These are phyloP conservation scores for Cladosporium sp. DNA, from an alignment of 2,329 filamentous ascomycete genomes.

Conservation along the genomic window DNA sequence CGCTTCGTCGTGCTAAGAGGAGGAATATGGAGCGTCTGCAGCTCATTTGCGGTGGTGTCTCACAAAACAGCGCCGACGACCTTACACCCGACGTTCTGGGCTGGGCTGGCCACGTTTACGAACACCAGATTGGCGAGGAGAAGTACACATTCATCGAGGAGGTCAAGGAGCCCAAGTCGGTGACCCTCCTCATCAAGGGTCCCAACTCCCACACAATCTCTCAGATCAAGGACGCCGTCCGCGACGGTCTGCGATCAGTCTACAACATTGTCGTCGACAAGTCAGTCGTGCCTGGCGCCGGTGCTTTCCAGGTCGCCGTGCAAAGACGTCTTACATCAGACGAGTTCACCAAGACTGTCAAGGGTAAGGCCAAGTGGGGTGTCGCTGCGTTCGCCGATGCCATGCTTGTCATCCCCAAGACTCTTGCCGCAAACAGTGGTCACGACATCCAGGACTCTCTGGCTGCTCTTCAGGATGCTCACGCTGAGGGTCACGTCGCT, in stretches of 20 bases:
- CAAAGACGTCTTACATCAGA: conserved; percentile 85
- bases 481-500: conserved; percentile 78
- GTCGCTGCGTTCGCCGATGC: conserved; percentile 95
- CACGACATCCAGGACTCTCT: conserved; percentile 97
- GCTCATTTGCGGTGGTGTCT: conserved; percentile 84
- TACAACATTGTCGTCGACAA: conserved; percentile 99
- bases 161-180: conserved; percentile 97
- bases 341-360: conserved; percentile 83
- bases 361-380: conserved; percentile 97
- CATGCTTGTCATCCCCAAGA: conserved; percentile 94
- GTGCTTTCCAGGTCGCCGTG: conserved; percentile 94
- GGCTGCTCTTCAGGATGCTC: conserved; percentile 82
- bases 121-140: conserved; percentile 96
- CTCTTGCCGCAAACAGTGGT: conserved; percentile 90
- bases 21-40: conserved; percentile 99
- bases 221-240: conserved; percentile 93
- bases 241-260: conserved; percentile 90
- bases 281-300: conserved; percentile 90
- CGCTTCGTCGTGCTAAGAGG: conserved; percentile 90
- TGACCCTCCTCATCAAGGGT: conserved; percentile 96
- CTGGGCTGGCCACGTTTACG: conserved; percentile 95
- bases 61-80: conserved; percentile 97
- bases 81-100: conserved; percentile 83
- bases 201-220: conserved; percentile 96
- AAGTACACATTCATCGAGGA: conserved; percentile 99